Conservation (phyloP, 2,329 filamentous ascomycete species). For the Metarhizium rileyi region DNA sequence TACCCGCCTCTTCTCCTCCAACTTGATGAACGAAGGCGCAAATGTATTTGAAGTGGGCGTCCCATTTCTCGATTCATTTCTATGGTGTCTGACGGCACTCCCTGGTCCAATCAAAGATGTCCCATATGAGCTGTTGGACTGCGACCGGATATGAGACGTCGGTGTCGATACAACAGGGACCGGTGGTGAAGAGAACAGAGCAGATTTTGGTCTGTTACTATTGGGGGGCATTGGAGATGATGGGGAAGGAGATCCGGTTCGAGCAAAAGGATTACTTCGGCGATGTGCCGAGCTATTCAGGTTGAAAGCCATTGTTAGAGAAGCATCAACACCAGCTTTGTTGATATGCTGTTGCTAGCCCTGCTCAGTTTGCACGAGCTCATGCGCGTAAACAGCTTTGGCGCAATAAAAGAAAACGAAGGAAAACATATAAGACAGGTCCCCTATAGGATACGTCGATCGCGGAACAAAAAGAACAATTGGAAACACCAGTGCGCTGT, state of each 20-base stretch:
- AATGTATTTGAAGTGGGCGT: conserved; percentile 70
- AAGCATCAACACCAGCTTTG: conserved; percentile 11
- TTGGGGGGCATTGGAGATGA: conserved; percentile 50
- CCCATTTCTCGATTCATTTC: conserved; percentile 54
- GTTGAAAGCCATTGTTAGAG: conserved; percentile 25
- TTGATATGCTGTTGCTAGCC: conserved; percentile 2
- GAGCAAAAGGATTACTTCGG: conserved; percentile 71
- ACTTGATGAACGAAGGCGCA: conserved; percentile 91
- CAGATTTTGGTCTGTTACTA: conserved; percentile 61
- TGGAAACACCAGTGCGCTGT: conserved; percentile 15
- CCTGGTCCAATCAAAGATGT: conserved; percentile 29
- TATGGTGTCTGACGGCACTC: conserved; percentile 28
- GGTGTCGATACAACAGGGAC: conserved; percentile 27
- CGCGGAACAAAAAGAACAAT: conserved; percentile 10
- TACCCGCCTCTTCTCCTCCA: conserved; percentile 58
- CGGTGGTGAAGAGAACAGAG: conserved; percentile 56
- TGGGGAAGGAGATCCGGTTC: conserved; percentile 43
- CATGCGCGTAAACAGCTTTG: conserved; percentile 14
- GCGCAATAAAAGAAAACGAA: background rate
- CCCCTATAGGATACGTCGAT: background rate
- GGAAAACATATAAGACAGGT: background rate
- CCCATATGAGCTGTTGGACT: conserved; percentile 51
- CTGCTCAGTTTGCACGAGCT: background rate
- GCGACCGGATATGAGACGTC: conserved; percentile 55
- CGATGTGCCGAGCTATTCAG: conserved; percentile 45